A percentile compares a stretch with the other conserved stretches of the same genome.
These are phyloP conservation scores for Botryosphaeria dothidea DNA, from an alignment of 2,329 filamentous ascomycete genomes.

Conservation along the genomic window DNA sequence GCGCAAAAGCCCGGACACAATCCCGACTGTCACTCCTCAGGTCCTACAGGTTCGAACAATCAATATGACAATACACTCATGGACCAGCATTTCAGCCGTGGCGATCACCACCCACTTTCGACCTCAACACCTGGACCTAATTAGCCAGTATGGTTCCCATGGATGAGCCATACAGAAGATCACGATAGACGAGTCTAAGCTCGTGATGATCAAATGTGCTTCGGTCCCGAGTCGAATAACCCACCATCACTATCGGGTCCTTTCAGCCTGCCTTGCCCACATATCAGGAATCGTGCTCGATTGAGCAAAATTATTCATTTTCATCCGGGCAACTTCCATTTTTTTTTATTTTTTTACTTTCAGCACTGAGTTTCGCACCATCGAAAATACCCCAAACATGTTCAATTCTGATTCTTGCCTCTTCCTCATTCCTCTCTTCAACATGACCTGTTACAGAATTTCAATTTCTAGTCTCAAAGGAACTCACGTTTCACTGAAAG, in stretches of 20 bases:
- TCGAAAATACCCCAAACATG: constrained; percentile 46
- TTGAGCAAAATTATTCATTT: too few species aligned
- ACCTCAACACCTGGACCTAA: not conserved
- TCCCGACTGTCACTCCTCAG: not conserved
- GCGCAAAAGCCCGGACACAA: not conserved
- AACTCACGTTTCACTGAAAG: not conserved
- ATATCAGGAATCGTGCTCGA: too few species aligned
- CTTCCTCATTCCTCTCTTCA: not conserved
- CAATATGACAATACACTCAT: not conserved
- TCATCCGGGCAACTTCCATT: too few species aligned
- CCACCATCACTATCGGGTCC: too few species aligned
- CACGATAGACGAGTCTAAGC: not conserved
- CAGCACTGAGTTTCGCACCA: not conserved
- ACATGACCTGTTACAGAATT: not conserved
- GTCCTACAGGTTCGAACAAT: not conserved
- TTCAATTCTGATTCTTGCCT: constrained; percentile 33
- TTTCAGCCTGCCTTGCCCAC: too few species aligned
- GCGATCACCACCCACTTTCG: not conserved
- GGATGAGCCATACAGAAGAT: not conserved
- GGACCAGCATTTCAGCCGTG: not conserved
- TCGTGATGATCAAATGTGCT: not conserved
- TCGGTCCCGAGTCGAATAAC: too few species aligned
- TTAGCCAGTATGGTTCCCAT: constrained; percentile 6
- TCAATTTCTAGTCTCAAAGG: not conserved
- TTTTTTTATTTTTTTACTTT: not conserved